A percentile compares a stretch with the other conserved stretches of the same genome.
phyloP scores from a whole-genome alignment of 768 basidiomycete genomes.

The Rhizopogon sp. region DNA sequence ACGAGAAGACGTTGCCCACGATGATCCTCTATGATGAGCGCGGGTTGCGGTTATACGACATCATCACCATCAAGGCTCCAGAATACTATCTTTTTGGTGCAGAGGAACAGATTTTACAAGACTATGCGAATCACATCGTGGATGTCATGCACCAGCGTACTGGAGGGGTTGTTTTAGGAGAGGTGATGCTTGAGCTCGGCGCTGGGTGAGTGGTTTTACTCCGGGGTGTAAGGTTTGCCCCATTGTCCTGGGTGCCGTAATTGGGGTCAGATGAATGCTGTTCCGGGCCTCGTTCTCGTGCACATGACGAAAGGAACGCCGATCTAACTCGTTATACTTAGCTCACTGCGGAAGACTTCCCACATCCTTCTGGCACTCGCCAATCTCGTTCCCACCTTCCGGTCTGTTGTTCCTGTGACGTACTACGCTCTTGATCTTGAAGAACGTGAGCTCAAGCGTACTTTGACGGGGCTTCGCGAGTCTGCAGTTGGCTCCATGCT shows the following conservation, averaged over 20 bases:
- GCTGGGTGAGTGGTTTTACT: conserved; percentile 64
- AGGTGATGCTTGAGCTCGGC: conserved; percentile 84
- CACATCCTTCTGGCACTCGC: conserved; percentile 74
- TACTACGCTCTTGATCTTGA: conserved; percentile 96
- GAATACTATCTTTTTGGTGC: conserved; percentile 91
- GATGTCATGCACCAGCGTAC: conserved; percentile 53
- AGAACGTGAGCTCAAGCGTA: conserved; percentile 76
- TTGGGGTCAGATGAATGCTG: neutral
- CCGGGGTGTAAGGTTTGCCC: neutral
- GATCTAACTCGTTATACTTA: conserved; percentile 24
- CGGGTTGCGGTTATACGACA: conserved; percentile 83
- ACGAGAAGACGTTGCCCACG: conserved; percentile 69
- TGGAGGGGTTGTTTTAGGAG: conserved; percentile 31
- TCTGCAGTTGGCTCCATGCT: conserved; percentile 62
- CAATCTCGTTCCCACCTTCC: conserved; percentile 35
- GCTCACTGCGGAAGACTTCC: conserved; percentile 85
- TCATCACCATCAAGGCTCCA: conserved; percentile 68
- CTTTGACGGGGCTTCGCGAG: conserved; percentile 58
- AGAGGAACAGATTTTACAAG: conserved; percentile 81
- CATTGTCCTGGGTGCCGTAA: neutral
- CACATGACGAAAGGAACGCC: conserved; percentile 1
- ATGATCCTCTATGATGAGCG: conserved; percentile 82
- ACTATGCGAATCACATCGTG: conserved; percentile 70
- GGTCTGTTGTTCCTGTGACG: conserved; percentile 48
- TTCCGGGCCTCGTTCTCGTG: neutral